These are phyloP conservation scores for Plantago lanceolata DNA, from an alignment of 305 asterid species.

Conservation along the genomic window DNA sequence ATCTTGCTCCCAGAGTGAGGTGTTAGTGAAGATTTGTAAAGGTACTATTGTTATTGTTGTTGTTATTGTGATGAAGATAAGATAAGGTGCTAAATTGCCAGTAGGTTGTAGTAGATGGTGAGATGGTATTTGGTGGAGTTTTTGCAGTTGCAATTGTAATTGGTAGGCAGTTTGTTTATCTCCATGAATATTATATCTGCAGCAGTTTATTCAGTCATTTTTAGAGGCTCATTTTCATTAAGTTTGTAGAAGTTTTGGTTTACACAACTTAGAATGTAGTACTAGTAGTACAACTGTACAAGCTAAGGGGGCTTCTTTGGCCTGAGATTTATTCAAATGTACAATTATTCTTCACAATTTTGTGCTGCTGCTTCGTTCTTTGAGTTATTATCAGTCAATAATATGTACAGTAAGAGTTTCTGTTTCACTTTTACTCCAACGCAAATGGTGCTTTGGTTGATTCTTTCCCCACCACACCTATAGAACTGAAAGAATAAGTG, in stretches of 20 bases:
- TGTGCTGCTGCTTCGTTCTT: constrained; percentile 13
- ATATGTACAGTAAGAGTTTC: constrained; percentile 11
- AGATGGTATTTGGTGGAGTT: constrained; percentile 30
- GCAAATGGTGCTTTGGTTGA: not conserved
- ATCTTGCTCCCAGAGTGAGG: constrained; percentile 18
- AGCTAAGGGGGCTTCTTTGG: constrained; percentile 21
- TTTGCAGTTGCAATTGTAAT: constrained; percentile 46
- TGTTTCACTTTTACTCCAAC: not conserved
- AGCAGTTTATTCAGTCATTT: constrained; percentile 22
- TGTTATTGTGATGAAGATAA: not conserved
- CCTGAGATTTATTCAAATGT: constrained; percentile 14
- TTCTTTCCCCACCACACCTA: too few relatives aligned
- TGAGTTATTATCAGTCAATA: not conserved
- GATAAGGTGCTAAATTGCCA: constrained; percentile 17
- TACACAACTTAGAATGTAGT: constrained; percentile 30
- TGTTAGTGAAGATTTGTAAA: constrained; percentile 24
- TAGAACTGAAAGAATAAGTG: too few relatives aligned
- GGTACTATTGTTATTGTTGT: constrained; percentile 17
- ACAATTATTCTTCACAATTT: constrained; percentile 29
- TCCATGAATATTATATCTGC: constrained; percentile 19
- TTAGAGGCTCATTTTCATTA: constrained; percentile 26
- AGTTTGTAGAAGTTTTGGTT: constrained; percentile 29
- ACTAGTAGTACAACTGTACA: too few relatives aligned
- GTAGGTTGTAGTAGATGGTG: constrained; percentile 3
- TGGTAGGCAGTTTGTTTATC: constrained; percentile 33